phyloP scores from a whole-genome alignment of 169 alveolate genomes.

The Eimeria sp. region DNA sequence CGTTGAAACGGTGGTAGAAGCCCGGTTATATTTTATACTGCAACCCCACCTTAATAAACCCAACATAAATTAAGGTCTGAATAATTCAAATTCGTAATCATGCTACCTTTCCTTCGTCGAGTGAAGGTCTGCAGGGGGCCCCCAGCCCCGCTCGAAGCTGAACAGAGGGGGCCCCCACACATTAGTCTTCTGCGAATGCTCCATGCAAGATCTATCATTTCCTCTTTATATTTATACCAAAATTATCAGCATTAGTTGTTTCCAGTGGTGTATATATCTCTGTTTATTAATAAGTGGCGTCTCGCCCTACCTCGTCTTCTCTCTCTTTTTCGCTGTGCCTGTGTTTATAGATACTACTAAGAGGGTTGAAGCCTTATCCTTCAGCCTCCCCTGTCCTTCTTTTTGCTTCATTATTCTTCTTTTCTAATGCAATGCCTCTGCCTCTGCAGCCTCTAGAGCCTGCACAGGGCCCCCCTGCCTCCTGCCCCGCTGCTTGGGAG shows the following conservation, averaged over 20 bases:
- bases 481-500: background rate
- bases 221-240: background rate
- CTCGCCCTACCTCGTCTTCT: background rate
- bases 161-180: slow-evolving; percentile 2
- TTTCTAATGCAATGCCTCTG: slow-evolving; percentile 12
- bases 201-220: background rate
- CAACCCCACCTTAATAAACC: background rate
- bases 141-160: slow-evolving; percentile 11
- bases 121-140: too few relatives aligned
- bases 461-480: background rate
- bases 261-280: background rate
- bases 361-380: background rate
- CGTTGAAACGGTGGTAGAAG: too few relatives aligned
- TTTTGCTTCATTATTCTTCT: background rate
- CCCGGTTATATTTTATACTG: background rate
- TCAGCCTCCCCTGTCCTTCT: background rate
- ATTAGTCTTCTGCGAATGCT: background rate
- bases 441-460: background rate
- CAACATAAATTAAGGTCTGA: background rate
- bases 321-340: too few relatives aligned
- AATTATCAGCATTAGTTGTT: background rate
- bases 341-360: background rate
- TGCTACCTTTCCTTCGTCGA: background rate
- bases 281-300: background rate
- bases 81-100: background rate